Conservation (phyloP, 139 green algal genomes). For the Chlorella sp. region DNA sequence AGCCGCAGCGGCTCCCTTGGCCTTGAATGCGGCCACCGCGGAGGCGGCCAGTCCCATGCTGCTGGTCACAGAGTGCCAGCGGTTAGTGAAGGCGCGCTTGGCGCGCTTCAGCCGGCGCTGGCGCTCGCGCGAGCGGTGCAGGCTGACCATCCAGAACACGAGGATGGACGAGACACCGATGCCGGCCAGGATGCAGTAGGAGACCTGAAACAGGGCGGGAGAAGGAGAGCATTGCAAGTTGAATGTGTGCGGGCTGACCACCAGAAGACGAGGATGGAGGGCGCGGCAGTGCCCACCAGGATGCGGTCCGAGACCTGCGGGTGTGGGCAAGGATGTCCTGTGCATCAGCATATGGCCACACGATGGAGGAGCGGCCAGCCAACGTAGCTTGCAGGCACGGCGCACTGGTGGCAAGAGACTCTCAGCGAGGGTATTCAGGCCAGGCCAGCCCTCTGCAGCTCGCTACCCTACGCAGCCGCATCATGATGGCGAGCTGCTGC, state of each 20-base stretch:
- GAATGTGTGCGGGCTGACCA: neutral
- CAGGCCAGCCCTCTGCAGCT: too few relatives aligned
- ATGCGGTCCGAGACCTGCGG: too few relatives aligned
- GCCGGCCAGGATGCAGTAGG: constrained; percentile 36
- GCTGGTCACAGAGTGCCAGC: neutral
- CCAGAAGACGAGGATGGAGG: neutral
- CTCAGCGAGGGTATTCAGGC: too few relatives aligned
- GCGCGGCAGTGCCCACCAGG: too few relatives aligned
- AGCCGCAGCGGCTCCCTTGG: neutral
- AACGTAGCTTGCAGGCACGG: too few relatives aligned
- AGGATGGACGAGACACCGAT: constrained; percentile 31
- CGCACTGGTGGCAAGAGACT: too few relatives aligned
- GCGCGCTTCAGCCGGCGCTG: constrained; percentile 6
- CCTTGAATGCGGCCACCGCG: neutral
- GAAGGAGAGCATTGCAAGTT: neutral
- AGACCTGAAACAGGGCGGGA: neutral
- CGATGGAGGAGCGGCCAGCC: too few relatives aligned
- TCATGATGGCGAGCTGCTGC: too few relatives aligned
- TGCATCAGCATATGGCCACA: too few relatives aligned
- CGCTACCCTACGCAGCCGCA: too few relatives aligned
- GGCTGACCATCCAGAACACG: constrained; percentile 18
- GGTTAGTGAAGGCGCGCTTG: constrained; percentile 1
- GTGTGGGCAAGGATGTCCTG: too few relatives aligned
- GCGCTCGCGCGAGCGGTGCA: constrained; percentile 18
- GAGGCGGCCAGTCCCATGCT: constrained; percentile 6